Conservation (phyloP, 805 yeast genomes). For the Lachancea meyersii region DNA sequence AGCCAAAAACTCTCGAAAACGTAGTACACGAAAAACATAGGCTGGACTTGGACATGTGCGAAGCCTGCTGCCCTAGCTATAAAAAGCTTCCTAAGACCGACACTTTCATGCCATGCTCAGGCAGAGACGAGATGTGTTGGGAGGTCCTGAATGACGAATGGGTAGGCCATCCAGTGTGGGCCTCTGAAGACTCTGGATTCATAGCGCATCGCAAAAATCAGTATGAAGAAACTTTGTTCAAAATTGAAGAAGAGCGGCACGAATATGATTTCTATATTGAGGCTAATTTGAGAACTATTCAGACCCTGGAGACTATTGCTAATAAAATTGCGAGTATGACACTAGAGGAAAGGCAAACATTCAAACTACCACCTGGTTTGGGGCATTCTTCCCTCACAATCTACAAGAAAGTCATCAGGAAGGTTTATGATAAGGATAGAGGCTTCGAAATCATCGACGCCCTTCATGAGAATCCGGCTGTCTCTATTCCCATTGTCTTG, state of each 20-base stretch:
- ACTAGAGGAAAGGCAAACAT: slow-evolving; percentile 76
- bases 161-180: slow-evolving; percentile 99
- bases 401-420: slow-evolving; percentile 87
- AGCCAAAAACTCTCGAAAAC: slow-evolving; percentile 82
- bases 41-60: slow-evolving; percentile 81
- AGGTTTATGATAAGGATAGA: slow-evolving; percentile 87
- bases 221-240: slow-evolving; percentile 90
- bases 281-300: slow-evolving; percentile 88
- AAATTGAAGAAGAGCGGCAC: slow-evolving; percentile 95
- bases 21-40: slow-evolving; percentile 84
- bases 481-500: slow-evolving; percentile 89
- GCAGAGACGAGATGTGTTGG: slow-evolving; percentile 99
- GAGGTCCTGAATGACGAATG: slow-evolving; percentile 97
- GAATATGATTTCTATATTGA: slow-evolving; percentile 96
- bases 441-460: slow-evolving; percentile 97
- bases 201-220: slow-evolving; percentile 98
- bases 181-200: slow-evolving; percentile 97
- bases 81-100: slow-evolving; percentile 89
- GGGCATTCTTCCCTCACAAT: slow-evolving; percentile 90
- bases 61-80: slow-evolving; percentile 93
- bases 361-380: slow-evolving; percentile 85
- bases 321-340: slow-evolving; percentile 91
- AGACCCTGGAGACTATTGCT: slow-evolving; percentile 90
- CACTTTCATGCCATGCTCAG: slow-evolving; percentile 94
- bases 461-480: slow-evolving; percentile 87